Base-by-base conservation (phyloP, 306 rosid genomes). In the Hippophae gyantsensis region DNA sequence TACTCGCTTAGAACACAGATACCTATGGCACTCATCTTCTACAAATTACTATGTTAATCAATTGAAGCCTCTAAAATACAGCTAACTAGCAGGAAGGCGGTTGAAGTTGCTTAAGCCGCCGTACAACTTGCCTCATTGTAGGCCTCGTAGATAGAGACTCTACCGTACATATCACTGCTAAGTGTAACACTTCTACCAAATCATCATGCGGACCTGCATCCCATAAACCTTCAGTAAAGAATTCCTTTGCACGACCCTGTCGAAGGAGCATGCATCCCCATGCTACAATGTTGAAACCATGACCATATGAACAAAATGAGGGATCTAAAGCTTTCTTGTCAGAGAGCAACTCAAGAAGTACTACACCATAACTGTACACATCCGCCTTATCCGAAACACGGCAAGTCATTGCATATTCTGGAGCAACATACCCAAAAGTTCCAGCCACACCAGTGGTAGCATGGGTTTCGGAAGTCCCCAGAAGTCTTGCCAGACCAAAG, bases 401-500 rank as follows among this genome's bases (percentile, higher is more conserved):
- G 38, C 97, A 90, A 0, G 97, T 90, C 97, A 90, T 86, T 58
- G 95, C 95, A 61, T 90, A 90, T 63, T 90, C 97, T 0, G 97
- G 97, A 54, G 97, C 97, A 18, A 90, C 97, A 41, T 90, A 90
- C 0, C 97, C 97, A 9, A 90, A 90, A 50, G 97, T 90, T 67
- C 97, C 97, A 32, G 97, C 97, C 13, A 90, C 97, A 27, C 97
- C 97, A 2, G 97, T 90, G 18, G 97, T 90, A 12, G 97, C 97
- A 69, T 90, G 97, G 42, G 97, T 90, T 66, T 90, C 97, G 13
- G 97, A 90, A 54, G 95, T 90, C 25, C 97, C 97, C 26, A 90
- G 70, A 50, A 90, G 95, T 66, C 97, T 71, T 18, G 97, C 97
- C 89, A 90, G 71, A 58, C 97, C 97, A 49, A 90, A 90, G 77